Conservation (phyloP, 768 basidiomycete species). For the Cyathus striatus region DNA sequence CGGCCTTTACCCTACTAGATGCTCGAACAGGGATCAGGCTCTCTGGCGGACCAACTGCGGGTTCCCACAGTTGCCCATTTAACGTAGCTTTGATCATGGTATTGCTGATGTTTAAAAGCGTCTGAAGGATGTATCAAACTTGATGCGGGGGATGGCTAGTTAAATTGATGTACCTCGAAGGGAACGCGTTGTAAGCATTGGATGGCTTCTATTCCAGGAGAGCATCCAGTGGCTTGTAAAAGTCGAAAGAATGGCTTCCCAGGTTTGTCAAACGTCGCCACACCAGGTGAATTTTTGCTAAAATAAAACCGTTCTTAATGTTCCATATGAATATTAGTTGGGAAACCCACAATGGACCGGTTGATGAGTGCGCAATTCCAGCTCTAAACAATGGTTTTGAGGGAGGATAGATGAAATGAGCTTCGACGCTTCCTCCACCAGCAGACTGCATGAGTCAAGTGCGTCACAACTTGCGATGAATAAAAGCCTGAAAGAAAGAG, state of each 20-base stretch:
- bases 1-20: conserved; percentile 36
- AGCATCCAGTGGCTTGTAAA: conserved; percentile 39
- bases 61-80: conserved; percentile 54
- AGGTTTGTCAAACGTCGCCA: conserved; percentile 43
- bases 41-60: conserved; percentile 43
- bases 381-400: conserved; percentile 38
- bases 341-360: conserved; percentile 52
- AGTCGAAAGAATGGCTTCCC: conserved; percentile 47
- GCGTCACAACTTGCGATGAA: neutral
- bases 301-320: neutral
- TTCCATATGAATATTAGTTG: neutral
- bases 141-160: neutral
- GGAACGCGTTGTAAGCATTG: conserved; percentile 41
- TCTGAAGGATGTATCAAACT: conserved; percentile 24
- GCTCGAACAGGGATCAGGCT: conserved; percentile 43
- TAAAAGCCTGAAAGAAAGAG: neutral
- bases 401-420: conserved; percentile 41
- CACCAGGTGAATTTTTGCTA: conserved; percentile 47
- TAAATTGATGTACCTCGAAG: conserved; percentile 26
- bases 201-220: conserved; percentile 30
- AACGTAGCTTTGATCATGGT: conserved; percentile 36
- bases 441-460: conserved; percentile 33
- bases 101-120: conserved; percentile 43
- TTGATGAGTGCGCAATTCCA: conserved; percentile 46
- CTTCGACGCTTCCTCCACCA: conserved; percentile 44